Conservation (phyloP, 129 eudicot genomes). For the Cynara cardunculus region DNA sequence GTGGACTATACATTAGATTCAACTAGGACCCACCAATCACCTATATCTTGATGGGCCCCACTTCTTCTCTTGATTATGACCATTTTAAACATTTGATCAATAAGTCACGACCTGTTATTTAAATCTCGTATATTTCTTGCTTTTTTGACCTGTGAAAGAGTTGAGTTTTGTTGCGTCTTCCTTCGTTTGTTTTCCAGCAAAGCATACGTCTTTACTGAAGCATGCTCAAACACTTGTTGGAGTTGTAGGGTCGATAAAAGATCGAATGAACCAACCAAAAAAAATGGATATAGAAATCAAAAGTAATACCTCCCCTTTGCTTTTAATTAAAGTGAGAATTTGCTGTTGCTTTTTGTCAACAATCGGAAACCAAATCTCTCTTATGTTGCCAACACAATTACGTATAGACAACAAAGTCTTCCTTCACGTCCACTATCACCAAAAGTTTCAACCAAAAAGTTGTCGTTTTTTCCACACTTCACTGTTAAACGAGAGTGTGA, state of each 20-base stretch:
- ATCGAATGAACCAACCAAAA: constrained; percentile 25
- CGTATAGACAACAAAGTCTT: constrained; percentile 24
- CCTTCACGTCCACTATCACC: constrained; percentile 7
- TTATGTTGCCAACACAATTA: constrained; percentile 19
- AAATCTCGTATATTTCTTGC: background rate
- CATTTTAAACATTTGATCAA: background rate
- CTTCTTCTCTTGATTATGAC: background rate
- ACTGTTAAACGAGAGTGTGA: background rate
- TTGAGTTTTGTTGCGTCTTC: constrained; percentile 22
- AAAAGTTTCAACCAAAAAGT: constrained; percentile 2
- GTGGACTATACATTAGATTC: background rate
- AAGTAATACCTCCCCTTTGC: constrained; percentile 26
- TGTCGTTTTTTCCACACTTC: background rate
- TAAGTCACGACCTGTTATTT: background rate
- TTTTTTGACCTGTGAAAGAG: constrained; percentile 22
- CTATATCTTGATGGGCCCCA: background rate
- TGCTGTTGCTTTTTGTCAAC: constrained; percentile 23
- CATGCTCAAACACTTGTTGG: constrained; percentile 28
- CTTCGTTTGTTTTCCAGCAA: constrained; percentile 9
- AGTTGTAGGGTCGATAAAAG: constrained; percentile 33
- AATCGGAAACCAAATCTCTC: constrained; percentile 17
- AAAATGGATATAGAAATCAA: constrained; percentile 26
- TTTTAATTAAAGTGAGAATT: constrained; percentile 24
- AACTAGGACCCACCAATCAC: background rate
- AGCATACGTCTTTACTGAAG: constrained; percentile 20